These are phyloP conservation scores for Clavariopsis aquatica DNA, from an alignment of 495 filamentous ascomycete species.

Conservation along the genomic window DNA sequence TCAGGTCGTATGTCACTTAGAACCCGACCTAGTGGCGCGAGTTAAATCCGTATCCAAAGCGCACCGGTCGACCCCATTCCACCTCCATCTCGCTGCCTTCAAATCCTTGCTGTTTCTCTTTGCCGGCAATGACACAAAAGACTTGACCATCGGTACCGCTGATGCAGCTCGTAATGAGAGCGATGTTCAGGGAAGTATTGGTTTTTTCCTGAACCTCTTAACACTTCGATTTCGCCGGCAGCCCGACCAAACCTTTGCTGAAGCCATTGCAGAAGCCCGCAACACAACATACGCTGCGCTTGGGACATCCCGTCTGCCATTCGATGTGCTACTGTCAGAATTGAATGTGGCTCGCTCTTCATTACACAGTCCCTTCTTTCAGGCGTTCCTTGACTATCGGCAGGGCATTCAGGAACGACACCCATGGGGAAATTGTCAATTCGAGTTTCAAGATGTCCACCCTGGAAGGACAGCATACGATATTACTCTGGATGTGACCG, in stretches of 20 bases:
- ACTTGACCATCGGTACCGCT: conserved; percentile 17
- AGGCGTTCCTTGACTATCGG: conserved; percentile 50
- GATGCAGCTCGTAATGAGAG: conserved; percentile 26
- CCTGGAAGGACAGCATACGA: conserved; percentile 10
- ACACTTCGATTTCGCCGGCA: conserved; percentile 8
- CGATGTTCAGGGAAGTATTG: background rate
- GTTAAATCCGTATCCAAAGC: conserved; percentile 24
- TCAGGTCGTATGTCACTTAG: background rate
- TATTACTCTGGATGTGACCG: conserved; percentile 23
- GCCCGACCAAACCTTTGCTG: conserved; percentile 1
- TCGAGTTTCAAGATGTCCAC: background rate
- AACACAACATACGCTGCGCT: conserved; percentile 10
- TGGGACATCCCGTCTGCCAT: conserved; percentile 47
- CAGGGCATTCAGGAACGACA: conserved; percentile 36
- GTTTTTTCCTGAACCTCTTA: conserved; percentile 24
- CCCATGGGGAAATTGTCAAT: conserved; percentile 12
- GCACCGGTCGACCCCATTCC: conserved; percentile 41
- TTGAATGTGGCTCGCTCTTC: conserved; percentile 44
- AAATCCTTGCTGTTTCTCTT: conserved; percentile 41
- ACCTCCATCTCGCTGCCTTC: conserved; percentile 50
- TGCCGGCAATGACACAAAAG: conserved; percentile 7
- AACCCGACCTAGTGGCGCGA: background rate
- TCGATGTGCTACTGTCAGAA: conserved; percentile 49
- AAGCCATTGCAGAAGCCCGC: background rate
- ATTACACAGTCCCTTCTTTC: conserved; percentile 46